Conservation (phyloP, 495 filamentous ascomycete genomes). For the Aspergillus affinis region DNA sequence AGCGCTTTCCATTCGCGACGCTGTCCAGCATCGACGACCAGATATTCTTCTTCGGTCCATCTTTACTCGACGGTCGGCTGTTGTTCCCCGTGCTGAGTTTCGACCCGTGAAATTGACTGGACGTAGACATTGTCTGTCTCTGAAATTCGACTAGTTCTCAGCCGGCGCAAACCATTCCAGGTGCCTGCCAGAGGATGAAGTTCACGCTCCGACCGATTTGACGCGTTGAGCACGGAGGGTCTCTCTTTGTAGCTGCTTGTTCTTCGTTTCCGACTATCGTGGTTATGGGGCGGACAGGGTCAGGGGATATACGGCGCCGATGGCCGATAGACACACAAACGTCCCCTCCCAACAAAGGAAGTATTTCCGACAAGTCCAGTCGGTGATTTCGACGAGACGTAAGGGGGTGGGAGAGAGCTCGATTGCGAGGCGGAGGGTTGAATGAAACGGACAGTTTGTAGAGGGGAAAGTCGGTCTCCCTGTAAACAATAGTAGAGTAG, state of each 20-base stretch:
- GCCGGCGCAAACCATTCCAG: constrained; percentile 38
- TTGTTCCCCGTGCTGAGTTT: constrained; percentile 35
- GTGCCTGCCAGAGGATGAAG: constrained; percentile 4
- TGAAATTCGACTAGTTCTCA: constrained; percentile 38
- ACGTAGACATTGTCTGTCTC: constrained; percentile 42
- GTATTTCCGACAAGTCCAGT: neutral
- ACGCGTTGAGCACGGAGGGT: constrained; percentile 20
- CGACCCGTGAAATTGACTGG: constrained; percentile 38
- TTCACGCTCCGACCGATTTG: constrained; percentile 9
- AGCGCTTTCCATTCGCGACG: constrained; percentile 83
- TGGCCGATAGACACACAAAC: constrained; percentile 2
- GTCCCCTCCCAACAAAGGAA: constrained; percentile 4
- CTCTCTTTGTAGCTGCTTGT: neutral
- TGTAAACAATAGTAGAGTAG: constrained; percentile 14
- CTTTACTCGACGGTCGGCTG: constrained; percentile 61
- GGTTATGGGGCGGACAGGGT: constrained; percentile 18
- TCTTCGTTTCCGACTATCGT: constrained; percentile 1
- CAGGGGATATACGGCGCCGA: constrained; percentile 23
- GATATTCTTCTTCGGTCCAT: constrained; percentile 81
- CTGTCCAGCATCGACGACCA: constrained; percentile 93
- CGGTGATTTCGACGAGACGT: neutral
- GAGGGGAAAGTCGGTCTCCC: neutral
- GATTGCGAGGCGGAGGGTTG: constrained; percentile 1
- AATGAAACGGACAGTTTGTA: neutral
- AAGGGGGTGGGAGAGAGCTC: neutral